These are phyloP conservation scores for Iberis pinnata DNA, from an alignment of 345 rosid species.

Conservation along the genomic window DNA sequence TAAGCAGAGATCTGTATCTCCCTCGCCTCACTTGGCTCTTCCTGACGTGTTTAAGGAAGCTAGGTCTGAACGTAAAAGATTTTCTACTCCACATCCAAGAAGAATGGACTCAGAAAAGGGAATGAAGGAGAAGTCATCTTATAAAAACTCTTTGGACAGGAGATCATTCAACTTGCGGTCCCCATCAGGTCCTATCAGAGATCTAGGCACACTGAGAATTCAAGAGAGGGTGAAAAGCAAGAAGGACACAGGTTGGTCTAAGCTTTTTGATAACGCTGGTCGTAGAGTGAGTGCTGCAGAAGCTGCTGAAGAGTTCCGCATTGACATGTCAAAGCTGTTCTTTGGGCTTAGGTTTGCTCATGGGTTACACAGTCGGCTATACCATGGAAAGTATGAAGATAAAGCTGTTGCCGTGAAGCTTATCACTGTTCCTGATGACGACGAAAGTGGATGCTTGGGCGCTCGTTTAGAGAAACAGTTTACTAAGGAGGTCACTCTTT, in stretches of 20 bases:
- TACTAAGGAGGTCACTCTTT: conserved; percentile 71
- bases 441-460: conserved; percentile 61
- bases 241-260: conserved; percentile 79
- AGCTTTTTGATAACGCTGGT: conserved; percentile 70
- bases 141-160: conserved; percentile 34
- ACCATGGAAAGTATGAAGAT: conserved; percentile 87
- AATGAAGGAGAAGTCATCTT: conserved; percentile 31
- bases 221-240: conserved; percentile 46
- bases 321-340: conserved; percentile 80
- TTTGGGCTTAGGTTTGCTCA: conserved; percentile 92
- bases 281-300: conserved; percentile 76
- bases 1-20: conserved; percentile 83
- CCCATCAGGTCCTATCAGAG: conserved; percentile 48
- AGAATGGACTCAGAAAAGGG: conserved; percentile 47
- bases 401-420: conserved; percentile 95
- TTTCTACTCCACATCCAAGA: conserved; percentile 74
- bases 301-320: conserved; percentile 52
- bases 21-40: conserved; percentile 48
- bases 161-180: conserved; percentile 33
- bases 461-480: conserved; percentile 77
- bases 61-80: conserved; percentile 56
- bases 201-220: conserved; percentile 49
- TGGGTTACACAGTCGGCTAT: conserved; percentile 84
- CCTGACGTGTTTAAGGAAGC: conserved; percentile 89
- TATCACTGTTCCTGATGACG: conserved; percentile 81